Conservation (phyloP, 345 rosid species). For the Euphorbia tirucalli region DNA sequence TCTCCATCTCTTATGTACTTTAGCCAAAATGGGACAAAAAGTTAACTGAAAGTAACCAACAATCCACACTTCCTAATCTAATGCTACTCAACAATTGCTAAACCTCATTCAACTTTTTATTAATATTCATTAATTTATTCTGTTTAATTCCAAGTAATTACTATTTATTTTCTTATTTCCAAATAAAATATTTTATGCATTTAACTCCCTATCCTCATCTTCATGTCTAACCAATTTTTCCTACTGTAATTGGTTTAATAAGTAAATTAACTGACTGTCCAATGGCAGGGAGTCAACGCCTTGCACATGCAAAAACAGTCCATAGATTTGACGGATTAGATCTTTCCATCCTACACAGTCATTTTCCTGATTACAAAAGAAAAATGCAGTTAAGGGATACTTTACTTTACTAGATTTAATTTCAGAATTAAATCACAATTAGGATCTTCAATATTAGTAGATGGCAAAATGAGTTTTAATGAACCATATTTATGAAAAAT, state of each 20-base stretch:
- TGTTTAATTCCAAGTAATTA: slow-evolving; percentile 8
- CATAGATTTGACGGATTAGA: slow-evolving; percentile 5
- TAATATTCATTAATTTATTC: slow-evolving; percentile 2
- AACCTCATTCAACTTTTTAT: slow-evolving; percentile 26
- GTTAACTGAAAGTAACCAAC: slow-evolving; percentile 14
- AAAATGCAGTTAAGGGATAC: too few relatives aligned
- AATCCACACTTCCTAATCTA: slow-evolving; percentile 11
- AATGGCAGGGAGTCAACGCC: slow-evolving; percentile 7
- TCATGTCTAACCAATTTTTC: too few relatives aligned
- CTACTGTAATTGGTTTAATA: not conserved
- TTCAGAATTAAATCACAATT: too few relatives aligned
- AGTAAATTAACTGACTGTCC: not conserved
- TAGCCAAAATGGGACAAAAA: slow-evolving; percentile 18
- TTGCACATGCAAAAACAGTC: slow-evolving; percentile 3
- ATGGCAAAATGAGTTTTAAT: too few relatives aligned
- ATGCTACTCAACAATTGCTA: slow-evolving; percentile 19
- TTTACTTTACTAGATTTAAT: too few relatives aligned
- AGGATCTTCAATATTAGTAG: too few relatives aligned
- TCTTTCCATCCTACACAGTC: not conserved
- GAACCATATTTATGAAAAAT: too few relatives aligned
- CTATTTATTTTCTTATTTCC: not conserved
- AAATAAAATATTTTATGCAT: too few relatives aligned
- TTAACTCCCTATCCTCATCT: too few relatives aligned
- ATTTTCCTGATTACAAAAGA: too few relatives aligned
- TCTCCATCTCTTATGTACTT: slow-evolving; percentile 8